Base-by-base conservation (phyloP, 2,329 filamentous ascomycete genomes). In the Claviceps capensis region DNA sequence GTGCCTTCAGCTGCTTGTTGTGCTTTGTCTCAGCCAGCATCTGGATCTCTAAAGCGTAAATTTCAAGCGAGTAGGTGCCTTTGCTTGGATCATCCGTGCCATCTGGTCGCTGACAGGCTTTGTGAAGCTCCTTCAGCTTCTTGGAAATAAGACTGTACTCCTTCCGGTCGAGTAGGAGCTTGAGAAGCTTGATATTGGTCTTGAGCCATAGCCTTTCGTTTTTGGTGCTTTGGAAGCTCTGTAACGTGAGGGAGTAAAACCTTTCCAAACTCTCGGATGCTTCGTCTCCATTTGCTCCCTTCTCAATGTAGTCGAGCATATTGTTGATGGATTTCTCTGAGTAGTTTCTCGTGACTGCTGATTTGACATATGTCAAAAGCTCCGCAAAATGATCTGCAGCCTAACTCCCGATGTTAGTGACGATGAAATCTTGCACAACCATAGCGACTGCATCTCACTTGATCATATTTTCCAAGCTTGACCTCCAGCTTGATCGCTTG, bases 281-380 rank as follows among this genome's bases (percentile, higher is more conserved):
- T 53, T 84, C 83, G 41, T 81, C 69, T 30, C 81, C 83, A 23
- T 84, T 77, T 13, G 81, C 76, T n/a, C 81, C 86, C 70, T 96
- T 97, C 68, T 97, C 91, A 58, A 98, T 93, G 66, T 86, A 95
- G 71, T 97, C 93, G 47, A 98, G 82, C 84, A 98, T 95, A 67
- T 96, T 97, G 72, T 97, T 97, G 72, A 98, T 95, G 13, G 91
- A 97, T 68, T 97, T 97, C 69, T 98, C 93, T 1, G 93, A 96
- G 70, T 97, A 97, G 70, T 97, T 98, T 56, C 93, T 83, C 42
- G 93, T 97, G 47, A 98, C 91, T 7, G 91, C 91, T 3, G 88
- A 94, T 68, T 93, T 95, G 71, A 97, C 90, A 63, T 97, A 98
- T 47, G 90, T 97, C 58, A 98, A 81, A 34, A 98, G 87, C 70